Evolutionary conservation across 163 green algal species (phyloP).

Genomic region (Picocystis sp.): DNA sequence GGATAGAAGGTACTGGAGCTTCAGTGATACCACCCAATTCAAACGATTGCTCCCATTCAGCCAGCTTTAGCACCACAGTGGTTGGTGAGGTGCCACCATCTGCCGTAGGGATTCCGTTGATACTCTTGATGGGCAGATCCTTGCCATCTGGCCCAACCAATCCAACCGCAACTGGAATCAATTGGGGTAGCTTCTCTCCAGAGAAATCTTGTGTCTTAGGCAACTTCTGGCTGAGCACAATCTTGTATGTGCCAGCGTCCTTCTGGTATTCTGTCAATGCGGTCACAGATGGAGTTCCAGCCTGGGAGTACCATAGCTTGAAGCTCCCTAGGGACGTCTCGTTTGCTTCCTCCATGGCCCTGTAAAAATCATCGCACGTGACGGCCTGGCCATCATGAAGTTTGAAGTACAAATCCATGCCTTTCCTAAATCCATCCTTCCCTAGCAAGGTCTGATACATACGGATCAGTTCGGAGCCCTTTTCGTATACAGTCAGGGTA

Average conservation of each 20-base stretch:
- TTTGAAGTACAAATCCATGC: constrained; percentile 91
- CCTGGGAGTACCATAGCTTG: constrained; percentile 60
- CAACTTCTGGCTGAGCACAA: constrained; percentile 29
- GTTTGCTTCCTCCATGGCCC: constrained; percentile 92
- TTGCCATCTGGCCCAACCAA: constrained; percentile 42
- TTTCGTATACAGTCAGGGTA: constrained; percentile 90
- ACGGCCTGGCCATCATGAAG: constrained; percentile 80
- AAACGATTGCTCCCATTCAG: constrained; percentile 27
- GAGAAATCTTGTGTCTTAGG: constrained; percentile 20
- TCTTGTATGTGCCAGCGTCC: constrained; percentile 49
- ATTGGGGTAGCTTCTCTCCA: constrained; percentile 30
- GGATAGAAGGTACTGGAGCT: constrained; percentile 63
- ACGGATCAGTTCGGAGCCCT: constrained; percentile 87
- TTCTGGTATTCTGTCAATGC: constrained; percentile 43
- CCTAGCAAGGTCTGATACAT: constrained; percentile 92
- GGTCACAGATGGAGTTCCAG: constrained; percentile 66
- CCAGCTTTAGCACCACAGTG: constrained; percentile 42
- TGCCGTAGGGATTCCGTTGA: not conserved
- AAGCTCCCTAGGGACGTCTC: constrained; percentile 39
- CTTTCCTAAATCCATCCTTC: constrained; percentile 81
- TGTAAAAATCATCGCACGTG: constrained; percentile 94
- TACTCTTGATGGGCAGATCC: constrained; percentile 34
- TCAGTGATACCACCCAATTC: constrained; percentile 46
- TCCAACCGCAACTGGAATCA: constrained; percentile 70
- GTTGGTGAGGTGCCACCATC: constrained; percentile 12